Percentiles rank a stretch among this genome's conserved stretches.
These are phyloP conservation scores for Pseudogymnoascus sp. DNA, from an alignment of 2,329 filamentous ascomycete species.

Conservation along the genomic window DNA sequence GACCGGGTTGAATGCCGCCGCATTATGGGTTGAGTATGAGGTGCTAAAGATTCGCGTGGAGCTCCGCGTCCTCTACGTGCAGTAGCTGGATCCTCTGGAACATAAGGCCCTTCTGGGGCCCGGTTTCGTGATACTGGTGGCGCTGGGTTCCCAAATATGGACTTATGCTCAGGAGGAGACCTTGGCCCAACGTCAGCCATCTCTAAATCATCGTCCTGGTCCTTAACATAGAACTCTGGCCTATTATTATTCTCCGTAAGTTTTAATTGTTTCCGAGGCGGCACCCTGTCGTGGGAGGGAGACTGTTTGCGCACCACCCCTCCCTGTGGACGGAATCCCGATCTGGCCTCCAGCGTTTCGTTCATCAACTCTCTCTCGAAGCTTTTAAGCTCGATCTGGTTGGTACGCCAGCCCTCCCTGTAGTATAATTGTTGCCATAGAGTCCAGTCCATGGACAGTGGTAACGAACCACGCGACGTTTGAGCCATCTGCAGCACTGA, in stretches of 20 bases:
- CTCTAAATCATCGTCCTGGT: neutral
- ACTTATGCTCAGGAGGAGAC: neutral
- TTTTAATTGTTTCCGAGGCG: neutral
- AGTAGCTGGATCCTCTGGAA: neutral
- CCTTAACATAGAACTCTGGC: neutral
- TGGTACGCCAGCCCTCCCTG: conserved; percentile 76
- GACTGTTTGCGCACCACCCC: conserved; percentile 9
- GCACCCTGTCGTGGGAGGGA: neutral
- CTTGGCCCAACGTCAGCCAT: neutral
- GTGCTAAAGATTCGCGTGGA: neutral
- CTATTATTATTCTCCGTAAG: neutral
- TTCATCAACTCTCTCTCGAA: conserved; percentile 53
- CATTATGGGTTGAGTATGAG: neutral
- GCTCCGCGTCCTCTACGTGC: neutral
- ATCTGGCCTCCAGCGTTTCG: conserved; percentile 10
- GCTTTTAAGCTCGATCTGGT: conserved; percentile 55
- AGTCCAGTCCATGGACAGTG: conserved; percentile 71
- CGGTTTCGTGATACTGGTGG: neutral
- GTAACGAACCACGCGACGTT: conserved; percentile 76
- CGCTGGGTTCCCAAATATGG: conserved; percentile 2
- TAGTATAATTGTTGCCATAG: conserved; percentile 82
- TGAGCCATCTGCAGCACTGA: conserved; percentile 74
- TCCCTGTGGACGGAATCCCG: neutral
- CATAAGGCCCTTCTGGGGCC: neutral
- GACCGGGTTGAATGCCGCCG: neutral